phyloP scores from a whole-genome alignment of 2,329 filamentous ascomycete species.

The Chaetomiaceae sp. region DNA sequence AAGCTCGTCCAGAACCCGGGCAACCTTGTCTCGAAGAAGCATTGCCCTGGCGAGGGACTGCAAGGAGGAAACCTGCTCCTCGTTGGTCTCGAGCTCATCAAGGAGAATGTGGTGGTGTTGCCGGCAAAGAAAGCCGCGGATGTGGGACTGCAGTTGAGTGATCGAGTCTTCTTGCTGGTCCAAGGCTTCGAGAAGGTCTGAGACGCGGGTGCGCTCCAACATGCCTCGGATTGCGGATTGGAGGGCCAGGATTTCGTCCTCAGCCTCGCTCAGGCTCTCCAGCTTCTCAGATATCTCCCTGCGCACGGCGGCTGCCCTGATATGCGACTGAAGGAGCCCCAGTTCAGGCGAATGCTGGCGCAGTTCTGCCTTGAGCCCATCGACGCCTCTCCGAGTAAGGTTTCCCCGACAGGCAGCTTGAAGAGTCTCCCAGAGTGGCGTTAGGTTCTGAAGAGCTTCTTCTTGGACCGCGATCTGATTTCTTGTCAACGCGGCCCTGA shows the following conservation, averaged over 20 bases:
- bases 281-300: constrained; percentile 45
- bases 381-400: constrained; percentile 41
- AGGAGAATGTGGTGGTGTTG: constrained; percentile 58
- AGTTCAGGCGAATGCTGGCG: constrained; percentile 40
- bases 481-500: constrained; percentile 58
- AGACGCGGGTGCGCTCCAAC: constrained; percentile 49
- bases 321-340: constrained; percentile 45
- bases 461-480: constrained; percentile 47
- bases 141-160: constrained; percentile 59
- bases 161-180: constrained; percentile 53
- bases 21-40: constrained; percentile 69
- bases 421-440: constrained; percentile 47
- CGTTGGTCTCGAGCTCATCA: constrained; percentile 63
- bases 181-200: constrained; percentile 49
- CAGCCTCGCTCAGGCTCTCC: constrained; percentile 43
- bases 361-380: constrained; percentile 45
- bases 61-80: constrained; percentile 61
- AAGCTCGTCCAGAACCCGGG: constrained; percentile 67
- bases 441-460: constrained; percentile 47
- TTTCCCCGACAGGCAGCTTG: constrained; percentile 46
- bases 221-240: constrained; percentile 60
- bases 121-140: constrained; percentile 61
- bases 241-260: constrained; percentile 44
- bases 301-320: constrained; percentile 52
- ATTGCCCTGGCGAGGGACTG: constrained; percentile 77